Percentiles rank a stretch among this genome's conserved stretches.
phyloP scores from a whole-genome alignment of 495 filamentous ascomycete species.

The Hypomontagnella monticulosa region DNA sequence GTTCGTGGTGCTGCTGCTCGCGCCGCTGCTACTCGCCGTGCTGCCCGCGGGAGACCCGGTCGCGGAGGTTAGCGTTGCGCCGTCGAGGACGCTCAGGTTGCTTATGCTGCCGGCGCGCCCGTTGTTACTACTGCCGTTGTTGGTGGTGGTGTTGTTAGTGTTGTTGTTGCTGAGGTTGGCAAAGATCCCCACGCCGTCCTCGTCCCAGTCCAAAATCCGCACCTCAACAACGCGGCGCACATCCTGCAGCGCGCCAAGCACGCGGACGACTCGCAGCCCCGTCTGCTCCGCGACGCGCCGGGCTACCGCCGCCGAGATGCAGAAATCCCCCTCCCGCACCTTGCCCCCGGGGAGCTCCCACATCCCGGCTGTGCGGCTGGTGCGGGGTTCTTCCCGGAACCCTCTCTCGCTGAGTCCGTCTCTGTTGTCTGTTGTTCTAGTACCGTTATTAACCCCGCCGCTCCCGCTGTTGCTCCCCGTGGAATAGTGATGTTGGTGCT shows the following conservation, averaged over 20 bases:
- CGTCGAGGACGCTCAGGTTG: conserved; percentile 20
- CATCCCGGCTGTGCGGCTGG: not conserved
- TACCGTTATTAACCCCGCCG: no score
- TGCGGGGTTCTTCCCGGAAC: no score
- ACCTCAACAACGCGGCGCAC: conserved; percentile 30
- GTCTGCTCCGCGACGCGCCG: conserved; percentile 36
- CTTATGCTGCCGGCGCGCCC: not conserved
- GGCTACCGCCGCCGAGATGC: conserved; percentile 40
- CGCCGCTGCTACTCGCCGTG: not conserved
- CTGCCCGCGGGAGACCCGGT: not conserved
- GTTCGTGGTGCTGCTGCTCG: not conserved
- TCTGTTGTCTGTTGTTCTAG: no score
- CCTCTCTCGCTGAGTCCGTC: no score
- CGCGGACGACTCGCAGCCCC: conserved; percentile 32
- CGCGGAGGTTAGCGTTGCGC: conserved; percentile 26
- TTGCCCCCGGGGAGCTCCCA: conserved; percentile 45
- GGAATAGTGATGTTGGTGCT: no score
- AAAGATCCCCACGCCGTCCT: conserved; percentile 38
- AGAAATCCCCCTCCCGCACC: conserved; percentile 38
- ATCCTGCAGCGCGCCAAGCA: conserved; percentile 38
- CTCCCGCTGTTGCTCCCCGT: no score
- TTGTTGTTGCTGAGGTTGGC: no score
- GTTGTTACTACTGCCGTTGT: no score
- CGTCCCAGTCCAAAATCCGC: conserved; percentile 38
- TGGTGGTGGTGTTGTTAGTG: no score